These are phyloP conservation scores for Colletotrichum gloeosporioides DNA, from an alignment of 2,329 filamentous ascomycete genomes.

Conservation along the genomic window DNA sequence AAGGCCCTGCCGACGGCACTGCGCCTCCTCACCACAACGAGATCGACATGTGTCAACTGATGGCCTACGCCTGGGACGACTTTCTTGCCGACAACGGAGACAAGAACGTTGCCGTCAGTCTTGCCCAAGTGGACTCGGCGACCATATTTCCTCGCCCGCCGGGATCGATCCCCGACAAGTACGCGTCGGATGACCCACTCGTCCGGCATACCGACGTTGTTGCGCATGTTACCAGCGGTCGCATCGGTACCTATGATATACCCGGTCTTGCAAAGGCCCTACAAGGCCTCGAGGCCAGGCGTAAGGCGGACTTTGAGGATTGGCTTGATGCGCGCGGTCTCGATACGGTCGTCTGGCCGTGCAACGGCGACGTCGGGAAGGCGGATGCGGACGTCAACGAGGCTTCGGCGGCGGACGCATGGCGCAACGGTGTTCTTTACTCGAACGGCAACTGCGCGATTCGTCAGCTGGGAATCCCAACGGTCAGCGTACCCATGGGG, in stretches of 20 bases:
- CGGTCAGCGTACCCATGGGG: constrained; percentile 32
- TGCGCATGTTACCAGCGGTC: not conserved
- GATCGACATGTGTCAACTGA: not conserved
- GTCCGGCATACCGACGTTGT: not conserved
- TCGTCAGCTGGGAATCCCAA: constrained; percentile 31
- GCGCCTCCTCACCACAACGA: not conserved
- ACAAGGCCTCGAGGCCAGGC: not conserved
- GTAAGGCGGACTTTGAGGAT: not conserved
- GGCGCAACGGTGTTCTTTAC: constrained; percentile 14
- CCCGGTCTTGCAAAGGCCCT: not conserved
- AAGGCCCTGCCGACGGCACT: rapidly evolving
- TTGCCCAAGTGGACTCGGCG: constrained; percentile 23
- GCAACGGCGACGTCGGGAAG: not conserved
- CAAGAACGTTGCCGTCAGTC: not conserved
- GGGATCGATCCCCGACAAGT: not conserved
- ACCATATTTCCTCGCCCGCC: constrained; percentile 7
- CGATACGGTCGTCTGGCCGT: not conserved
- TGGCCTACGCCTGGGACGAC: not conserved
- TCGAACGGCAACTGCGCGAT: constrained; percentile 25
- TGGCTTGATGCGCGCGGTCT: not conserved
- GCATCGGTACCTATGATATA: not conserved
- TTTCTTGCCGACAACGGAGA: constrained; percentile 28
- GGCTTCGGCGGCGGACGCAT: constrained; percentile 42
- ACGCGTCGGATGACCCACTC: not conserved
- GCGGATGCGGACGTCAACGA: not conserved